Percentiles rank a stretch among this genome's conserved stretches.
These are phyloP conservation scores for Lentinula boryana DNA, from an alignment of 768 basidiomycete genomes.

Conservation along the genomic window DNA sequence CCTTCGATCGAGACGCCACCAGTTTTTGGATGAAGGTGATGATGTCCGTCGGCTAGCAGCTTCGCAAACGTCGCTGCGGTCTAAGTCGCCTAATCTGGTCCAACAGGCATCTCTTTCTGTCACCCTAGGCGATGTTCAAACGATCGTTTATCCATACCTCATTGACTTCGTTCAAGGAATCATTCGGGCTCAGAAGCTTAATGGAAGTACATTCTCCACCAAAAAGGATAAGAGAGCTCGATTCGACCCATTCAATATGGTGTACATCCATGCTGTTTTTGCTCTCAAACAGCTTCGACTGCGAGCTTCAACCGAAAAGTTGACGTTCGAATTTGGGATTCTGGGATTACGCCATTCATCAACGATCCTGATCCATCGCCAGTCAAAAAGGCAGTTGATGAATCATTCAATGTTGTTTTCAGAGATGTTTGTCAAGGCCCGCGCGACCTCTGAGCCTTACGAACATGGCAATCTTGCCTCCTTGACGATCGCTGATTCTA, in stretches of 20 bases:
- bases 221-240: slow-evolving; percentile 1
- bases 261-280: slow-evolving; percentile 29
- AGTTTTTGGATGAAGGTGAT: slow-evolving; percentile 14
- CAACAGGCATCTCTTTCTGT: slow-evolving; percentile 28
- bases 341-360: slow-evolving; percentile 13
- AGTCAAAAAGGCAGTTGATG: slow-evolving; percentile 30
- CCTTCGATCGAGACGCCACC: slow-evolving; percentile 16
- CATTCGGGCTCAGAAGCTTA: slow-evolving; percentile 42
- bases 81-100: slow-evolving; percentile 21
- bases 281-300: slow-evolving; percentile 40
- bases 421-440: slow-evolving; percentile 53
- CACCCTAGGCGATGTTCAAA: slow-evolving; percentile 31
- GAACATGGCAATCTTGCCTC: slow-evolving; percentile 60
- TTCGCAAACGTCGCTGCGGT: slow-evolving; percentile 41
- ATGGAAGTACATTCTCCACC: slow-evolving; percentile 15
- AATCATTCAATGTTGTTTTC: slow-evolving; percentile 44
- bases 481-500: slow-evolving; percentile 40
- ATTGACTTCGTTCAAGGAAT: slow-evolving; percentile 54
- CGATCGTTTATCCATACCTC: slow-evolving; percentile 49
- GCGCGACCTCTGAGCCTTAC: slow-evolving; percentile 38
- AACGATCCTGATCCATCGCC: background rate
- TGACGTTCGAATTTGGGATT: slow-evolving; percentile 56
- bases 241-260: background rate
- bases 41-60: slow-evolving; percentile 8
- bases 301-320: slow-evolving; percentile 66